These are phyloP conservation scores for Apiosordaria backusii DNA, from an alignment of 495 filamentous ascomycete genomes.

Conservation along the genomic window DNA sequence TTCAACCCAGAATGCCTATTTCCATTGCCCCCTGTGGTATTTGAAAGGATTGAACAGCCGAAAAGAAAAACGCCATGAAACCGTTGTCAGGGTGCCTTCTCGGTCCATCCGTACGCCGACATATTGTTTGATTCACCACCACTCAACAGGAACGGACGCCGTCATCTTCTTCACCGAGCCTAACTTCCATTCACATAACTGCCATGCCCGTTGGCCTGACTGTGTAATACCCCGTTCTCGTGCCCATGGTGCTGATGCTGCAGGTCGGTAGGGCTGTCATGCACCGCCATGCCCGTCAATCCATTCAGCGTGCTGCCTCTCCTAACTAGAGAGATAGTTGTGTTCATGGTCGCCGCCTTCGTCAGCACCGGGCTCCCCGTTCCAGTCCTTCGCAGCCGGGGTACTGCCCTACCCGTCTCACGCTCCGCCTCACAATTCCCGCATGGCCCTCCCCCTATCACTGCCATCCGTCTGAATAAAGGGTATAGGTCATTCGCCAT, in stretches of 20 bases:
- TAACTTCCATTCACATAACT: not conserved
- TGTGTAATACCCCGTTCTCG: not conserved
- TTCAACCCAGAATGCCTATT: not conserved
- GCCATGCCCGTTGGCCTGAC: not conserved
- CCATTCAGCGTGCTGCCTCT: not conserved
- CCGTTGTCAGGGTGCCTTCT: not conserved
- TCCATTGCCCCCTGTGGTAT: too few species aligned
- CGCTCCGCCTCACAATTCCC: conserved; percentile 30
- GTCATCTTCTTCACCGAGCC: not conserved
- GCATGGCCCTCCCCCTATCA: conserved; percentile 26
- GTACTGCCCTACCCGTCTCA: conserved; percentile 16
- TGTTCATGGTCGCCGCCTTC: not conserved
- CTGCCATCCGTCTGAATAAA: conserved; percentile 29
- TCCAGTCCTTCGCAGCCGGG: not conserved
- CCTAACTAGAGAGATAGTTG: not conserved
- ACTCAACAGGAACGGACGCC: too few species aligned
- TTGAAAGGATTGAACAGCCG: too few species aligned
- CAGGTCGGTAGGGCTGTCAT: not conserved
- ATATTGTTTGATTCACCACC: not conserved
- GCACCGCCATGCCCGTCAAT: not conserved
- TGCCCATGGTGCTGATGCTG: not conserved
- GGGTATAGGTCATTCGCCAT: conserved; percentile 31
- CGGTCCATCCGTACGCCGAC: too few species aligned
- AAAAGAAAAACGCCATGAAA: not conserved
- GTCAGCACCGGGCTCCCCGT: not conserved